Conservation (phyloP, 345 rosid genomes). For the Corchorus olitorius region DNA sequence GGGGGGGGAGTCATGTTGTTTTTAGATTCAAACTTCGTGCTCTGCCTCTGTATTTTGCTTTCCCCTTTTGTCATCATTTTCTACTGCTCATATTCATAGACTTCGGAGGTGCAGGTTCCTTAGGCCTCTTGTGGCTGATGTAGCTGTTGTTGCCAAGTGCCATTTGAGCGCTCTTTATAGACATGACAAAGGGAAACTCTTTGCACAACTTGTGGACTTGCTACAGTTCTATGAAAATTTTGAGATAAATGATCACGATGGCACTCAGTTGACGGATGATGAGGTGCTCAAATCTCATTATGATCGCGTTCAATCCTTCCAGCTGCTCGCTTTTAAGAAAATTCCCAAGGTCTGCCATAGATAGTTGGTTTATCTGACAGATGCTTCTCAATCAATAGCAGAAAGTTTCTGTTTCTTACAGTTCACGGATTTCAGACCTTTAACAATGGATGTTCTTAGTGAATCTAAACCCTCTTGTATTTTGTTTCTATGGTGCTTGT, state of each 20-base stretch:
- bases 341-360: constrained; percentile 73
- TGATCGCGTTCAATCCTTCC: constrained; percentile 83
- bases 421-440: neutral
- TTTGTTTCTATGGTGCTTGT: constrained; percentile 26
- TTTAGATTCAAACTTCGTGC: neutral
- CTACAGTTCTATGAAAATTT: constrained; percentile 95
- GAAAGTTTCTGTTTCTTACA: constrained; percentile 4
- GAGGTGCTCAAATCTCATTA: constrained; percentile 92
- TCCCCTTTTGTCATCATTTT: constrained; percentile 13
- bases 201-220: constrained; percentile 92
- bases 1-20: neutral
- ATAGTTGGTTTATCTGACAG: constrained; percentile 17
- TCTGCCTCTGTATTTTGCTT: neutral
- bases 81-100: neutral
- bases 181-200: constrained; percentile 88
- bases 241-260: constrained; percentile 96
- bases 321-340: constrained; percentile 86
- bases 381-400: constrained; percentile 14
- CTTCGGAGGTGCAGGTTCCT: constrained; percentile 61
- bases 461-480: constrained; percentile 17
- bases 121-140: constrained; percentile 97
- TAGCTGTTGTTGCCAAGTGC: constrained; percentile 93
- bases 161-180: constrained; percentile 84
- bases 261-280: constrained; percentile 92
- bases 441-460: constrained; percentile 17